phyloP scores from a whole-genome alignment of 208 protist genomes.

The Leishmania tarentolae region DNA sequence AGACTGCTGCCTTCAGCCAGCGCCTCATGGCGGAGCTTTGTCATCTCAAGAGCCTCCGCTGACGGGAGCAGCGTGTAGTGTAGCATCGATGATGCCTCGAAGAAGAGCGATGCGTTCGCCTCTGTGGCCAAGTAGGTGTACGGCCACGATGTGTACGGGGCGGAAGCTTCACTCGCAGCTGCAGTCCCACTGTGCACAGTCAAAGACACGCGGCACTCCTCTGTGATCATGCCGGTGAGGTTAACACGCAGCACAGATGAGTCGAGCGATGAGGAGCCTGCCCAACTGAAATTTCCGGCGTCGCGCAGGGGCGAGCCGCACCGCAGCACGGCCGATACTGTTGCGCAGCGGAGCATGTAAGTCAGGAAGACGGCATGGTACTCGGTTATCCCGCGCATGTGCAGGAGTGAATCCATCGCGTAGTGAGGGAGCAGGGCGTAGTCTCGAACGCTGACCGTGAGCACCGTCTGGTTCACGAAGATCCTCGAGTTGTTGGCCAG shows the following conservation, averaged over 20 bases:
- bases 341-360: slow-evolving; percentile 31
- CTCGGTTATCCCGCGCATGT: slow-evolving; percentile 24
- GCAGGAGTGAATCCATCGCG: slow-evolving; percentile 19
- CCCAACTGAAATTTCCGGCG: slow-evolving; percentile 13
- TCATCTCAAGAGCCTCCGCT: neutral
- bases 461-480: slow-evolving; percentile 23
- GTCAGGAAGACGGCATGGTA: slow-evolving; percentile 24
- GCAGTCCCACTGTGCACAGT: slow-evolving; percentile 12
- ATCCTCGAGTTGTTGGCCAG: slow-evolving; percentile 22
- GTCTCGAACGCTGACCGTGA: slow-evolving; percentile 18
- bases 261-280: slow-evolving; percentile 13
- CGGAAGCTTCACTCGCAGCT: slow-evolving; percentile 2
- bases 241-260: slow-evolving; percentile 17
- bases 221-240: slow-evolving; percentile 13
- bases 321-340: slow-evolving; percentile 18
- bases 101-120: slow-evolving; percentile 13
- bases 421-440: slow-evolving; percentile 18
- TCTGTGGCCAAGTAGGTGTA: slow-evolving; percentile 23
- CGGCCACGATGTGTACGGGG: slow-evolving; percentile 24
- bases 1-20: slow-evolving; percentile 23
- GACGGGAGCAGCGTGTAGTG: slow-evolving; percentile 14
- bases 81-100: slow-evolving; percentile 12
- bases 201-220: slow-evolving; percentile 14
- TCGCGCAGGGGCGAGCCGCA: slow-evolving; percentile 2
- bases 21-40: neutral